Percentiles rank a stretch among this genome's conserved stretches.
phyloP scores from a whole-genome alignment of 1,284 basidiomycete genomes.

The Cystobasidium sp. region DNA sequence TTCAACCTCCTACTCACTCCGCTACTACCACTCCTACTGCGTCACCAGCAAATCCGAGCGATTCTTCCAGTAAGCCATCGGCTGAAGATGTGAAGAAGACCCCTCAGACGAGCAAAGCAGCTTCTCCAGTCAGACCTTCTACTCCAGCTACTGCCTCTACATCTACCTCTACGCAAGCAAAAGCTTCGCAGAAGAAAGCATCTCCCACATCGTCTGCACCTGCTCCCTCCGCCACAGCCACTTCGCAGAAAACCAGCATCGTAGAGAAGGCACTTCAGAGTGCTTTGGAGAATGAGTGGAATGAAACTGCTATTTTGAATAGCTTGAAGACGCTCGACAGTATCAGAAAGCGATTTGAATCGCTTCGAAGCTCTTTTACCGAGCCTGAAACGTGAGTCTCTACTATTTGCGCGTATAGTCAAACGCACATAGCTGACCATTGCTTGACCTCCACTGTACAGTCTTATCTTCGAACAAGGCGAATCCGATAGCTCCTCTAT shows the following conservation, averaged over 20 bases:
- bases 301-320: slow-evolving; percentile 6
- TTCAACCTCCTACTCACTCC: not conserved
- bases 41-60: not conserved
- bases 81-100: not conserved
- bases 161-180: too few relatives aligned
- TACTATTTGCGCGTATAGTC: not conserved
- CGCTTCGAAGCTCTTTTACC: slow-evolving; percentile 1
- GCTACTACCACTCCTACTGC: not conserved
- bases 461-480: slow-evolving; percentile 33
- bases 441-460: not conserved
- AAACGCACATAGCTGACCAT: not conserved
- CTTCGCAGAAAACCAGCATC: not conserved
- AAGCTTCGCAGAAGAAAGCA: not conserved
- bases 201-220: not conserved
- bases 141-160: not conserved
- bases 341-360: slow-evolving; percentile 17
- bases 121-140: not conserved
- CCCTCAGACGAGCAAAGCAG: not conserved
- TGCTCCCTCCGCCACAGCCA: not conserved
- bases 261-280: slow-evolving; percentile 4
- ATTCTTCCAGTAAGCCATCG: too few relatives aligned
- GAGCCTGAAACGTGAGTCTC: slow-evolving; percentile 38
- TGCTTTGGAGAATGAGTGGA: slow-evolving; percentile 7
- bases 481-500: not conserved
- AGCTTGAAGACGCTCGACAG: slow-evolving; percentile 16